Evolutionary conservation across 1,139 yeast genomes (phyloP).

Genomic region (Geotrichum phurueaensis): DNA sequence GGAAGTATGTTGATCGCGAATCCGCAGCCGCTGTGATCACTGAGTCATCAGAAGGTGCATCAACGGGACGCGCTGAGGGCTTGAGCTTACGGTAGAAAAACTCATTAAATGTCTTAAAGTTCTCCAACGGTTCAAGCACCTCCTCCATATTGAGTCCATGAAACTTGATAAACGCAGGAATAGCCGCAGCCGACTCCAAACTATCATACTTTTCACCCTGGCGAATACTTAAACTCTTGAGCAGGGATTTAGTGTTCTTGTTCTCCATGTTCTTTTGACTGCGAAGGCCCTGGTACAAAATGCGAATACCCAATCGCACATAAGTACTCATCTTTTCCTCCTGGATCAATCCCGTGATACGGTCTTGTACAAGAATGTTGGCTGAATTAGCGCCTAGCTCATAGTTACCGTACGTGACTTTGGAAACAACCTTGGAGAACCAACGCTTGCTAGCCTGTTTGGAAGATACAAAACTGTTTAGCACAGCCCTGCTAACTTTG

Average conservation of each 20-base stretch:
- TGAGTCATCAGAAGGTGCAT: constrained; percentile 44
- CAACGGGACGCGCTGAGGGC: constrained; percentile 65
- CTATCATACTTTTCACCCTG: constrained; percentile 82
- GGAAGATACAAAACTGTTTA: constrained; percentile 69
- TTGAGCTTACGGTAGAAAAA: constrained; percentile 76
- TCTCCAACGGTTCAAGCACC: constrained; percentile 46
- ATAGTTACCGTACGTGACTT: constrained; percentile 82
- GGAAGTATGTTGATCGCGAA: constrained; percentile 71
- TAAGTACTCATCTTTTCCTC: constrained; percentile 91
- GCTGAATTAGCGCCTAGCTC: constrained; percentile 88
- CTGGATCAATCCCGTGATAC: constrained; percentile 75
- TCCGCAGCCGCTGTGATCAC: constrained; percentile 81
- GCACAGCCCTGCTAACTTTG: constrained; percentile 58
- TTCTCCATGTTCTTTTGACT: constrained; percentile 43
- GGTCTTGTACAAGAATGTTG: constrained; percentile 85
- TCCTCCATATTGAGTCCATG: constrained; percentile 70
- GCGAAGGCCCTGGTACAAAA: constrained; percentile 69
- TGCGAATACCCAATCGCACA: constrained; percentile 78
- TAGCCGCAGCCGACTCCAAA: constrained; percentile 59
- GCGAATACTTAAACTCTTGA: constrained; percentile 61
- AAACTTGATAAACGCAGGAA: constrained; percentile 71
- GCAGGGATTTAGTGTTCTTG: constrained; percentile 51
- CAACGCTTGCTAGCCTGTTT: constrained; percentile 81
- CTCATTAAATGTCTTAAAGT: constrained; percentile 74
- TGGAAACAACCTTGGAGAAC: constrained; percentile 77